Evolutionary conservation across 345 rosid genomes (phyloP).

Genomic region (Euclidium syriacum): DNA sequence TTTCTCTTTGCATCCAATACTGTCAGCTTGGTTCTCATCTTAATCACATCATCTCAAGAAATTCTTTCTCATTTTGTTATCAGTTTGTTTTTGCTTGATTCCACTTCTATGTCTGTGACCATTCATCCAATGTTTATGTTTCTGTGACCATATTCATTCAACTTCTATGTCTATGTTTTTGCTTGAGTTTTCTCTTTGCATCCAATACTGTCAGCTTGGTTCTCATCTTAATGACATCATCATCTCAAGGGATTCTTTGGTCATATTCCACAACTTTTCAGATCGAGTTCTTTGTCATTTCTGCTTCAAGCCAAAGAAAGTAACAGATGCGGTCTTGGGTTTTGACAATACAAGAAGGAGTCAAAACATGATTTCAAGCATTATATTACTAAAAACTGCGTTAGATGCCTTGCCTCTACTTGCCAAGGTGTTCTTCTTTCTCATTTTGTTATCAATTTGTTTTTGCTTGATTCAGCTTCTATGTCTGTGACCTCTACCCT

Average conservation of each 20-base stretch:
- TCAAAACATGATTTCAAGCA: conserved; percentile 81
- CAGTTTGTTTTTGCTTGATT: background rate
- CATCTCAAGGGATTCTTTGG: conserved; percentile 8
- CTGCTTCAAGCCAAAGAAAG: conserved; percentile 92
- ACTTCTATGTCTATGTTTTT: no score
- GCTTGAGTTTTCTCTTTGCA: conserved; percentile 6
- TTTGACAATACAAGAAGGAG: conserved; percentile 71
- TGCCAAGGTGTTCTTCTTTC: conserved; percentile 47
- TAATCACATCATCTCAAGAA: conserved; percentile 14
- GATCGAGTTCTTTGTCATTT: conserved; percentile 96
- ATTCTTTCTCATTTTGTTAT: conserved; percentile 7
- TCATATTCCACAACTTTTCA: conserved; percentile 33
- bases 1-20: conserved; percentile 12
- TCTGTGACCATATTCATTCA: no score
- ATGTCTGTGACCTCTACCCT: background rate
- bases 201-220: conserved; percentile 8
- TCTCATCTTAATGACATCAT: conserved; percentile 9
- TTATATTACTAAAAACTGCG: conserved; percentile 90
- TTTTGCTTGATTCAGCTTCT: background rate
- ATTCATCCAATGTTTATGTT: no score
- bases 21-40: background rate
- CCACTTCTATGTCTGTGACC: background rate
- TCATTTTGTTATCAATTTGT: conserved; percentile 8
- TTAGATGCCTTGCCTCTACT: conserved; percentile 90
- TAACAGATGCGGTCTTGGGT: conserved; percentile 56